phyloP scores from a whole-genome alignment of 1,139 yeast genomes.

The Yamadazyma mexicana region DNA sequence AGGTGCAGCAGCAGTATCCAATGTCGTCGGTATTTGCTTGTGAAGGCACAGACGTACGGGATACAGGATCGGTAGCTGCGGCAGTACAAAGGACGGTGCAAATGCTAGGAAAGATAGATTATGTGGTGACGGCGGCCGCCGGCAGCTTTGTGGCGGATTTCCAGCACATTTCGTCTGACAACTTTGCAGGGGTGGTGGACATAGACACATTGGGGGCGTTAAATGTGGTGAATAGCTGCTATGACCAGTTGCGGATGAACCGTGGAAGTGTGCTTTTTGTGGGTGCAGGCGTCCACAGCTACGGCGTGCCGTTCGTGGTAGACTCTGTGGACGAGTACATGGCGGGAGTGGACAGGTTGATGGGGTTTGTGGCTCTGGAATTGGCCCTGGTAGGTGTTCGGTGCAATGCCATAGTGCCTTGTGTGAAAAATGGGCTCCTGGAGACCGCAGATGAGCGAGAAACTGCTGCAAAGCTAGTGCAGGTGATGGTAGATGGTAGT shows the following conservation, averaged over 20 bases:
- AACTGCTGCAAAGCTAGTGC: conserved; percentile 38
- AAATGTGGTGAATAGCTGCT: conserved; percentile 83
- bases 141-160: conserved; percentile 87
- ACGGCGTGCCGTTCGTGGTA: conserved; percentile 81
- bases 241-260: conserved; percentile 58
- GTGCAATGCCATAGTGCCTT: conserved; percentile 82
- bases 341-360: conserved; percentile 88
- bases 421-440: conserved; percentile 84
- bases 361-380: conserved; percentile 81
- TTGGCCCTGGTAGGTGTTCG: conserved; percentile 85
- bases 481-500: not conserved
- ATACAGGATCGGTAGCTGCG: conserved; percentile 50
- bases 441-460: conserved; percentile 38
- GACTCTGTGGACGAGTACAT: conserved; percentile 87
- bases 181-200: conserved; percentile 80
- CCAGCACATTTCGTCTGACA: conserved; percentile 75
- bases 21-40: conserved; percentile 64
- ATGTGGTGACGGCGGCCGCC: conserved; percentile 92
- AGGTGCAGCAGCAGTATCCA: conserved; percentile 57
- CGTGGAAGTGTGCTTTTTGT: conserved; percentile 78
- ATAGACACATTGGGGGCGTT: conserved; percentile 85
- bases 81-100: conserved; percentile 69
- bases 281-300: conserved; percentile 83
- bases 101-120: conserved; percentile 73
- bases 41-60: conserved; percentile 76